A percentile compares a stretch with the other conserved stretches of the same genome.
These are phyloP conservation scores for Xylariaceae sp. DNA, from an alignment of 2,329 filamentous ascomycete genomes.

Conservation along the genomic window DNA sequence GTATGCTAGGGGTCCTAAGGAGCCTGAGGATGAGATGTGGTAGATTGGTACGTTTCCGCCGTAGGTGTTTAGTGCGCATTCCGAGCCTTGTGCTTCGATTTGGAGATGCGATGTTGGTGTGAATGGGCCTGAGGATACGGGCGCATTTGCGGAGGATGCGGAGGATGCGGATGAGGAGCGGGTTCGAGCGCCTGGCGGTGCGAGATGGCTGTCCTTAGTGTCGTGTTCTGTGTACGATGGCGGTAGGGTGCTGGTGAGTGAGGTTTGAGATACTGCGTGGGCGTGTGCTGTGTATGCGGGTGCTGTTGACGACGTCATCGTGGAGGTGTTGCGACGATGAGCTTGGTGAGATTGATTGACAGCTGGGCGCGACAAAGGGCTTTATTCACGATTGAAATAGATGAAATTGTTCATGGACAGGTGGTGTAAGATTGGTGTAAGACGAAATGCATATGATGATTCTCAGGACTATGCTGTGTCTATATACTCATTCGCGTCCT, in stretches of 20 bases:
- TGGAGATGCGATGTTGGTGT: conserved; percentile 43
- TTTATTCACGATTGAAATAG: not conserved
- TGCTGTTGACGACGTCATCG: conserved; percentile 8
- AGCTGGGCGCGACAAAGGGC: not conserved
- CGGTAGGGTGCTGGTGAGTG: conserved; percentile 3
- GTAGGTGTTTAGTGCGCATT: conserved; percentile 32
- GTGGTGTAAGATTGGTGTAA: too few species aligned
- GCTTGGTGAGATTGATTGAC: not conserved
- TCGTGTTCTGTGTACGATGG: conserved; percentile 12
- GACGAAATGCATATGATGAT: too few species aligned
- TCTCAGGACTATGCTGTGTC: too few species aligned
- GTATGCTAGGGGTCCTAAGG: conserved; percentile 39
- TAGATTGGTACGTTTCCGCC: conserved; percentile 31
- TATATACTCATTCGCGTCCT: too few species aligned
- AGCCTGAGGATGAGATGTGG: conserved; percentile 26
- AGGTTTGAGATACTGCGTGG: conserved; percentile 2
- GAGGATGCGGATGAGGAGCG: conserved; percentile 1
- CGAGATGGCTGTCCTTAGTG: conserved; percentile 3
- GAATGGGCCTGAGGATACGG: conserved; percentile 29
- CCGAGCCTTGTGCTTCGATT: conserved; percentile 45
- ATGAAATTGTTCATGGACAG: too few species aligned
- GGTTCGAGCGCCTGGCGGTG: conserved; percentile 3
- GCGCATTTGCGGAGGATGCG: conserved; percentile 5
- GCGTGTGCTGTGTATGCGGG: not conserved
- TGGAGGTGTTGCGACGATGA: not conserved